Evolutionary conservation across 768 basidiomycete species (phyloP), one percentile per base, ranked within the genome.

Genomic region (Chalciporus pseudorubinellus): DNA sequence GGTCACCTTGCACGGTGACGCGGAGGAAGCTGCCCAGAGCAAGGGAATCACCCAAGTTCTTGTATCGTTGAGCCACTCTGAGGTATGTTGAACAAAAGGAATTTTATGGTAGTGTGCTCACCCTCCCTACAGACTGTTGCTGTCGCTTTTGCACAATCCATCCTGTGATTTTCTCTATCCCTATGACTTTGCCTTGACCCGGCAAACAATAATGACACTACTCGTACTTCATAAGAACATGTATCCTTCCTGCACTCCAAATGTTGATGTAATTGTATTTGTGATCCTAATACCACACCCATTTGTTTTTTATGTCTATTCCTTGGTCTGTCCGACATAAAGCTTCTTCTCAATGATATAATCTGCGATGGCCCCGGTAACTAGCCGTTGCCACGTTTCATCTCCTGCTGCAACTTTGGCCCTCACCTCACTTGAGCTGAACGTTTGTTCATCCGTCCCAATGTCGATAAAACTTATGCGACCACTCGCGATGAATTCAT

Each of bases 11-110:
- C 83, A 89, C 59, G 91, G 90, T 6, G 88, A 93, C 40, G 94
- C 92, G 26, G 77, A 85, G 67, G 67, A 71, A 3, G 84, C 85
- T 49, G 95, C 94, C 34, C 73, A 78, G 10, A 75, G 71, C 41
- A 89, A 86, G 73, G 85, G 86, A 46, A 79, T 98, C 67, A 77
- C 73, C 13, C 82, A 79, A 59, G 77, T 95, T 57, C 75, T 91
- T 62, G 73, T 99, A 56, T 95, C 92, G 16, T 73, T 99, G 59
- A 92, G 89, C 60, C 95, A 99, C 73, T 95, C 93, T 48, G 92
- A 95, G 75, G 89, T 87, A 68, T 64, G 82, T 80, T 55, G 39
- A 28, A 34, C n/a, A 39, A 28, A 39, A 11, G 11, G 16, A 24
- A n/a, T 14, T 39, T 26, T 36, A 13, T 33, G 2, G 3, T 41